Conservation (phyloP, 805 yeast genomes). For the Myxozyma mucilagina region DNA sequence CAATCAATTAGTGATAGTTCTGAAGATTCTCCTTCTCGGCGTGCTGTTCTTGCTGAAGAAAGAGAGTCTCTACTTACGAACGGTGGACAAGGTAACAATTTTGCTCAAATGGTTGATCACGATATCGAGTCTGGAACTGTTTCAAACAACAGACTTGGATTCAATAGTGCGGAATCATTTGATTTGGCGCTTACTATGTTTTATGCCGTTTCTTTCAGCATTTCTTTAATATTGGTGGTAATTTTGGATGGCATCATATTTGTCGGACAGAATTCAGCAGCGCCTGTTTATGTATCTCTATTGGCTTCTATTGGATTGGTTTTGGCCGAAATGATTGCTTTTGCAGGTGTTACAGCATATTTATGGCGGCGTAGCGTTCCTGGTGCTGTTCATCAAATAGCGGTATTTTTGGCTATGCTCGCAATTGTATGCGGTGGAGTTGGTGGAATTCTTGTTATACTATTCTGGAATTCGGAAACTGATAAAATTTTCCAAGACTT, state of each 20-base stretch:
- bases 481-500: neutral
- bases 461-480: neutral
- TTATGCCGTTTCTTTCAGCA: slow-evolving; percentile 24
- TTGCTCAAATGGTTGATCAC: neutral
- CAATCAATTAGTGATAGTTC: slow-evolving; percentile 6
- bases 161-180: neutral
- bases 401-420: slow-evolving; percentile 48
- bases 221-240: slow-evolving; percentile 46
- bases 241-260: slow-evolving; percentile 49
- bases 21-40: slow-evolving; percentile 20
- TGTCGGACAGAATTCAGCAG: slow-evolving; percentile 37
- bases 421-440: slow-evolving; percentile 47
- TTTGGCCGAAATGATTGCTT: slow-evolving; percentile 47
- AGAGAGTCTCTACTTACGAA: slow-evolving; percentile 39
- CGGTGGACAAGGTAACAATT: neutral
- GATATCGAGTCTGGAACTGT: slow-evolving; percentile 9
- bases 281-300: slow-evolving; percentile 39
- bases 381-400: slow-evolving; percentile 46
- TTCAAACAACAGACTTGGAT: neutral
- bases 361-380: slow-evolving; percentile 45
- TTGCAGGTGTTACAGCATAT: slow-evolving; percentile 49
- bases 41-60: slow-evolving; percentile 15
- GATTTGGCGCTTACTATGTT: slow-evolving; percentile 30
- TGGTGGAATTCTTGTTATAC: slow-evolving; percentile 42
- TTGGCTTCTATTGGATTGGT: slow-evolving; percentile 42